phyloP scores from a whole-genome alignment of 176 grass and related monocot genomes.

The Hordeum marinum region DNA sequence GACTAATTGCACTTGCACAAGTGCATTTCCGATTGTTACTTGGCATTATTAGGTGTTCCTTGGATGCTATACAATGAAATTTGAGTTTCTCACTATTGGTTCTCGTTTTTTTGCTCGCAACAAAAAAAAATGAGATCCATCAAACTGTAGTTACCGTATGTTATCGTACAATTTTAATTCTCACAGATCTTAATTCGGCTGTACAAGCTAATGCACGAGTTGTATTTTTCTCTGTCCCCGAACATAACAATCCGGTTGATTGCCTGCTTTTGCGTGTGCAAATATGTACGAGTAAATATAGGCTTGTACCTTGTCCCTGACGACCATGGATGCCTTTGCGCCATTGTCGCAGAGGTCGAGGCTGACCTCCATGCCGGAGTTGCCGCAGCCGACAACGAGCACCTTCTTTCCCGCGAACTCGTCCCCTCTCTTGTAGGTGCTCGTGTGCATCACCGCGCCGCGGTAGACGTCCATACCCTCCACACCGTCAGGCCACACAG shows the following conservation, averaged over 20 bases:
- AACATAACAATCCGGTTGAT: too few relatives aligned
- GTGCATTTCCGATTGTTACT: neutral
- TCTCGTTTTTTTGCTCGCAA: too few relatives aligned
- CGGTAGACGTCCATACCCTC: slow-evolving; percentile 32
- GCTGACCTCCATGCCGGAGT: slow-evolving; percentile 97
- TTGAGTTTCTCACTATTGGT: too few relatives aligned
- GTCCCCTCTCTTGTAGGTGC: slow-evolving; percentile 64
- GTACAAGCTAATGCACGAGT: neutral
- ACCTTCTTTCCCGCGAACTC: slow-evolving; percentile 70
- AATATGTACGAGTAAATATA: neutral
- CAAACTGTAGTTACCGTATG: neutral
- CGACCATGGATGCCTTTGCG: slow-evolving; percentile 64
- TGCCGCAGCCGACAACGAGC: slow-evolving; percentile 83
- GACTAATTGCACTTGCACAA: neutral
- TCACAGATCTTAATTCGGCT: neutral
- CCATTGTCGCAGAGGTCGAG: slow-evolving; percentile 86
- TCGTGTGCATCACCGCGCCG: slow-evolving; percentile 55
- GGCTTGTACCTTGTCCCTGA: slow-evolving; percentile 70
- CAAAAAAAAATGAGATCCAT: too few relatives aligned
- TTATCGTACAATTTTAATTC: neutral
- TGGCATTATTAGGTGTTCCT: neutral
- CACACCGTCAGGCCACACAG: slow-evolving; percentile 41
- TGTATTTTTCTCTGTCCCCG: too few relatives aligned
- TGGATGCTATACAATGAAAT: neutral
- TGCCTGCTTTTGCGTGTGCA: neutral